Conservation (phyloP, 768 basidiomycete genomes). For the Rhodotorula sphaerocarpa region DNA sequence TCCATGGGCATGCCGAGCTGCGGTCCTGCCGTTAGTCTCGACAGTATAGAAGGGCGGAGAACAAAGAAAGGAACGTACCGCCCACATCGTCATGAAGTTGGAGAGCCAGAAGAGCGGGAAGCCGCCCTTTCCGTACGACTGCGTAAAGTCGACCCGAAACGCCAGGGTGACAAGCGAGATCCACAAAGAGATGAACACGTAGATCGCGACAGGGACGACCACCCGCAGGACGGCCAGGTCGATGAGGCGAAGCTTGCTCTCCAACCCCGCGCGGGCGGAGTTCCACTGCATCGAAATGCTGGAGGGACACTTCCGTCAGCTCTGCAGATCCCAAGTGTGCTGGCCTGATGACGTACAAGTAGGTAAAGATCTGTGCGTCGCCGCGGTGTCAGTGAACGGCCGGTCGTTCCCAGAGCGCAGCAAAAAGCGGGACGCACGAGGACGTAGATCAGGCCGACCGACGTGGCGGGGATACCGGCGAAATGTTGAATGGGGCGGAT, state of each 20-base stretch:
- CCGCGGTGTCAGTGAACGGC: too few relatives aligned
- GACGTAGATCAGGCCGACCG: constrained; percentile 21
- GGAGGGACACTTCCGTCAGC: too few relatives aligned
- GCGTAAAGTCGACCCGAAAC: constrained; percentile 40
- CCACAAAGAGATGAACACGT: constrained; percentile 22
- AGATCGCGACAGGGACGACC: constrained; percentile 3
- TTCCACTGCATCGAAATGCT: constrained; percentile 5
- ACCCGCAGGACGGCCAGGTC: constrained; percentile 11
- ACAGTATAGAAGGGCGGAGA: neutral
- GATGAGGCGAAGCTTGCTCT: constrained; percentile 7
- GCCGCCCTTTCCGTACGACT: constrained; percentile 40
- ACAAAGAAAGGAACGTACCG: too few relatives aligned
- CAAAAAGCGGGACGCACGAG: constrained; percentile 18
- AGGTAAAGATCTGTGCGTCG: constrained; percentile 43
- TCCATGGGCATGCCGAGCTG: constrained; percentile 21
- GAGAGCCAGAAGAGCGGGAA: constrained; percentile 43
- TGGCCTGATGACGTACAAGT: too few relatives aligned
- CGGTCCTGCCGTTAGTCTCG: too few relatives aligned
- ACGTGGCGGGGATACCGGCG: constrained; percentile 35
- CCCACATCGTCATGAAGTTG: constrained; percentile 7
- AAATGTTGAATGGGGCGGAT: constrained; percentile 41
- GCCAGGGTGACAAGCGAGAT: constrained; percentile 42
- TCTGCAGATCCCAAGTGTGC: too few relatives aligned
- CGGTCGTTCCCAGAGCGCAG: constrained; percentile 15
- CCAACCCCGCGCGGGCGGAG: constrained; percentile 7